Base-by-base conservation (phyloP, 352 stramenopile genomes). In the Achlya hypogyna region DNA sequence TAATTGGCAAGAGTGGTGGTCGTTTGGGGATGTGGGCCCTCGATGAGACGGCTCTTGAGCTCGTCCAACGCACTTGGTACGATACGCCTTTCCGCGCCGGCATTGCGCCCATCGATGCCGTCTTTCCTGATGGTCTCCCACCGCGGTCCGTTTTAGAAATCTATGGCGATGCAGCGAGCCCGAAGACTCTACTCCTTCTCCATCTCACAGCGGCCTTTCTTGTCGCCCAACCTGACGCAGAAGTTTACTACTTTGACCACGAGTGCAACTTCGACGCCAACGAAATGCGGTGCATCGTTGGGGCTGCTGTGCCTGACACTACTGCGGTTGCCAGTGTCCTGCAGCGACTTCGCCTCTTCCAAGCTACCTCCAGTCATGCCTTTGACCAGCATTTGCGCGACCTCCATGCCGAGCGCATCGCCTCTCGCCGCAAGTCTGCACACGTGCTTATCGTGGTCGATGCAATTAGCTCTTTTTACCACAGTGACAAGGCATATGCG, bases 231-330 rank as follows among this genome's bases (percentile, higher is more conserved):
- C 18, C 20, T 0, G 18, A n/a, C 4, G 34, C 27, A 6, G 31
- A 43, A 4, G 53, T 62, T 14, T 35, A 62, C 34, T 62, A 62
- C 31, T 62, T 62, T 45, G 53, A 62, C n/a, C 53, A 62, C 34
- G 53, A 62, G 53, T 62, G 53, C 35, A 42, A 45, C 18, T 9
- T 62, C 16, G 31, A 49, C 35, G 35, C 31, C 5, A 23, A 23
- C 23, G 31, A 49, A 20, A 62, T 62, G 31, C 25, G 31, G 16
- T 22, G 38, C 20, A 49, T 62, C 6, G 10, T 62, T n/a, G 22
- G 32, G n/a, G 53, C 27, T 12, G 28, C 51, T 3, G 27, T 10
- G 25, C 12, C 32, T 14, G 52, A 60, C 20, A 28, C 20, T 5
- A 22, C 25, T 18, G 52, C 18, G 52, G 29, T 62, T 3, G 53